Base-by-base conservation (phyloP, 169 alveolate species). In the Plasmodium yoelii region DNA sequence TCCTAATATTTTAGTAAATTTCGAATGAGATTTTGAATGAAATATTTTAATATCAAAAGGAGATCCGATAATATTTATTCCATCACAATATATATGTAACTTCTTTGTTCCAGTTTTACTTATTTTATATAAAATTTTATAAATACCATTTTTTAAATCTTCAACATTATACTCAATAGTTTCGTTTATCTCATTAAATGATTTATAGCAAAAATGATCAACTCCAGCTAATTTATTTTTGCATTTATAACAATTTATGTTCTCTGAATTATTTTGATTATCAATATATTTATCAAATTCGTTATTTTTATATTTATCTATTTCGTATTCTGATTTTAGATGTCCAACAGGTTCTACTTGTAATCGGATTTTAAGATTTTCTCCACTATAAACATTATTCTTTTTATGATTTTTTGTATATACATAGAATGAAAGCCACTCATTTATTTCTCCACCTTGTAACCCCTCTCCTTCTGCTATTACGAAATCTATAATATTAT, bases 391-490 rank as follows among this genome's bases (percentile, higher is more conserved):
- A 42, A 65, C 28, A 28, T 86, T 70, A 18, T 60, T 61, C n/a
- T 56, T 71, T 71, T 63, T 71, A 39, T 59, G 47, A 86, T 86
- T 70, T 70, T 69, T 86, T n/a, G 91, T 87, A 39, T 89, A 67
- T 39, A 93, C 94, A 72, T 77, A 65, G 70, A 93, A 92, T 57
- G 87, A 89, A 28, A 92, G 90, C 96, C 96, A 93, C 39, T 86
- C 70, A 28, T 94, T 94, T 57, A 92, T 68, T 55, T 91, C 93
- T 12, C 96, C 96, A 2, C 96, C 96, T 26, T 42, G 26, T 47
- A 93, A 60, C 7, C 96, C 94, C 18, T 34, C 80, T 19, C 96
- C 96, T 56, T 93, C 95, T 24, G 93, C 95, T 26, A 92, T 68
- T 59, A 88, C 90, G 19, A 70, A 71, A 65, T 84, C 49, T 61